A percentile compares a stretch with the other conserved stretches of the same genome.
Evolutionary conservation across 768 basidiomycete species (phyloP).

Genomic region (Lentinula boryana): DNA sequence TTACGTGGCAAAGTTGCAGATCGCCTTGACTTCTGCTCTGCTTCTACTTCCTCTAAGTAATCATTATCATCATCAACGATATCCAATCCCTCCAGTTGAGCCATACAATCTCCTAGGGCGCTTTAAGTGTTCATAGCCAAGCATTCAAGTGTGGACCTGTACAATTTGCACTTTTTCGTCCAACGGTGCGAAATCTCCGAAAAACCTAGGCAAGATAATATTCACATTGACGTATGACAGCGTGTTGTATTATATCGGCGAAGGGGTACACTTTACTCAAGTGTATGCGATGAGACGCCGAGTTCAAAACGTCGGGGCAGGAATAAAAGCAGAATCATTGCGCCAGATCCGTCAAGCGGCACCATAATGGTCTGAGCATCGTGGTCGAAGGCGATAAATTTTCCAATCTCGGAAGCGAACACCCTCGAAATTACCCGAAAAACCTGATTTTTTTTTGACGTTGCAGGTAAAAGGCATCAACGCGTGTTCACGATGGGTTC

Average conservation of each 20-base stretch:
- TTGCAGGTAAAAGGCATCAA: background rate
- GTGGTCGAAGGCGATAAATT: background rate
- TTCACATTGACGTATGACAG: background rate
- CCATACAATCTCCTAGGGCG: background rate
- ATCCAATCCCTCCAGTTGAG: background rate
- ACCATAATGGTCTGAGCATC: background rate
- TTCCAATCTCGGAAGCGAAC: background rate
- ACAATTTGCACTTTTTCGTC: background rate
- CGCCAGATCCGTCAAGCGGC: background rate
- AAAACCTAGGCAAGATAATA: no score
- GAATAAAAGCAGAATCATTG: background rate
- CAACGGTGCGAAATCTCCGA: background rate
- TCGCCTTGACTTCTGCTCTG: constrained; percentile 12
- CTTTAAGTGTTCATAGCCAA: background rate
- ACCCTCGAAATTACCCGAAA: background rate
- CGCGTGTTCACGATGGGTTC: background rate
- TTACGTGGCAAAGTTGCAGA: constrained; percentile 12
- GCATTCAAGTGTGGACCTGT: background rate
- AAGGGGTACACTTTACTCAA: background rate
- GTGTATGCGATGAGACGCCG: background rate
- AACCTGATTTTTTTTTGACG: background rate
- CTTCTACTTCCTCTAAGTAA: background rate
- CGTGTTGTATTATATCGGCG: background rate
- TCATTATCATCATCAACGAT: background rate
- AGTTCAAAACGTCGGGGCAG: background rate